These are phyloP conservation scores for Mortierella sp. DNA, from an alignment of 371 early-diverging fungal species.

Conservation along the genomic window DNA sequence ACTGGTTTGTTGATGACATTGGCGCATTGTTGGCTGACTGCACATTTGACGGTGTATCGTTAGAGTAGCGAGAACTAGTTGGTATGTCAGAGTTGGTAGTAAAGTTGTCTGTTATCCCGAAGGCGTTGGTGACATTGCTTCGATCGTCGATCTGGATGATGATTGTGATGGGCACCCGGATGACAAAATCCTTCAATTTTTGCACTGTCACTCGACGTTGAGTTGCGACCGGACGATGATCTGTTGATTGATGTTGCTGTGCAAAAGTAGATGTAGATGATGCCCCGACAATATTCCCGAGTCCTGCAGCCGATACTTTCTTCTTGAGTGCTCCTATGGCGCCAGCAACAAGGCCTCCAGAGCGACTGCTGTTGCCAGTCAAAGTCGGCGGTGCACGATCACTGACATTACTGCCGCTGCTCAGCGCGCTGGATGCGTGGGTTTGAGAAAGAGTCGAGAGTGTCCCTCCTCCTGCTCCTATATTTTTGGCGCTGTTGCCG, in stretches of 20 bases:
- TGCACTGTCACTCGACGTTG: constrained; percentile 18
- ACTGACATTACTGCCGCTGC: background rate
- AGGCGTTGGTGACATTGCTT: background rate
- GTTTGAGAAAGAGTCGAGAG: background rate
- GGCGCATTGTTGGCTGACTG: background rate
- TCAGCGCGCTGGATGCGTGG: background rate
- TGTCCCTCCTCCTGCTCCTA: background rate
- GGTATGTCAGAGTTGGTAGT: background rate
- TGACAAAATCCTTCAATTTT: constrained; percentile 53
- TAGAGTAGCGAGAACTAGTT: background rate
- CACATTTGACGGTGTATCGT: background rate
- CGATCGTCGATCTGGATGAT: constrained; percentile 39
- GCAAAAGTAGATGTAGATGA: background rate
- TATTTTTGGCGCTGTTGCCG: background rate
- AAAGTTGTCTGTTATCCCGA: background rate
- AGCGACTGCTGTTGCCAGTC: background rate
- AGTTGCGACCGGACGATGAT: too few relatives aligned
- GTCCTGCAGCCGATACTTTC: constrained; percentile 22
- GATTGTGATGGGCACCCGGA: constrained; percentile 47
- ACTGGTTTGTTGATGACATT: background rate
- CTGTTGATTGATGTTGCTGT: background rate
- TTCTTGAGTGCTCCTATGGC: constrained; percentile 37
- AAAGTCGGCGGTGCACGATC: background rate
- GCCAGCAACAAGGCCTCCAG: constrained; percentile 8
- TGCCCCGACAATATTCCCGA: background rate